Base-by-base conservation (phyloP, 768 basidiomycete species). In the Russula dissimulans region DNA sequence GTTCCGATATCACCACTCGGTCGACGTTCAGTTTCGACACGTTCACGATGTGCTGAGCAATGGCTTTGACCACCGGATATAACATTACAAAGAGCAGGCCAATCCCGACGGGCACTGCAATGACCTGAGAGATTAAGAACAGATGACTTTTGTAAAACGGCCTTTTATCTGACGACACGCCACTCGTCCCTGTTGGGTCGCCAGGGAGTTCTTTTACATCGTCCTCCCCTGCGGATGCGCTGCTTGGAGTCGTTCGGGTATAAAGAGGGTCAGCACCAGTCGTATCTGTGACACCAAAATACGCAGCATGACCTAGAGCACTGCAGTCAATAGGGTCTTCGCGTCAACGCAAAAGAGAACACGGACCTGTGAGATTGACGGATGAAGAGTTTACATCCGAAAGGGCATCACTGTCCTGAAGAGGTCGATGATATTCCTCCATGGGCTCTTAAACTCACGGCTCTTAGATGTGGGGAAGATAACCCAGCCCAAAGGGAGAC, bases 11-110 rank as follows among this genome's bases (percentile, higher is more conserved):
- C 15, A 71, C 70, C 8, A 80, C 84, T 31, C 67, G 68, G 31
- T 82, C 73, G 46, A 89, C 74, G 57, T 82, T 75, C 38, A 89
- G 73, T 22, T 75, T 76, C 38, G 80, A 72, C 41, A 75, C 74
- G 58, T 86, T 81, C 15, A 88, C 78, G 43, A 88, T 79, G 44
- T 82, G 76, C 63, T 86, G 85, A 18, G 80, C 77, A 63, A 87
- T 84, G 47, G 85, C 85, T 52, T 72, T 78, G 57, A 88, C 75
- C 57, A 88, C 83, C 6, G 86, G 86, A 69, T 81, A 88, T 26
- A 89, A 70, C 11, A 87, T 49, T 61, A 88, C 79, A 71, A 88
- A 89, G 18, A 88, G 70, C 41, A 87, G 68, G 15, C 77, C 83
- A 55, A 89, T 85, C 39, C 74, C 80, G 15, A 87, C 66, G 5